Percentiles rank a stretch among this genome's conserved stretches.
Evolutionary conservation across 2,329 filamentous ascomycete genomes (phyloP).

Genomic region (Oidium heveae): DNA sequence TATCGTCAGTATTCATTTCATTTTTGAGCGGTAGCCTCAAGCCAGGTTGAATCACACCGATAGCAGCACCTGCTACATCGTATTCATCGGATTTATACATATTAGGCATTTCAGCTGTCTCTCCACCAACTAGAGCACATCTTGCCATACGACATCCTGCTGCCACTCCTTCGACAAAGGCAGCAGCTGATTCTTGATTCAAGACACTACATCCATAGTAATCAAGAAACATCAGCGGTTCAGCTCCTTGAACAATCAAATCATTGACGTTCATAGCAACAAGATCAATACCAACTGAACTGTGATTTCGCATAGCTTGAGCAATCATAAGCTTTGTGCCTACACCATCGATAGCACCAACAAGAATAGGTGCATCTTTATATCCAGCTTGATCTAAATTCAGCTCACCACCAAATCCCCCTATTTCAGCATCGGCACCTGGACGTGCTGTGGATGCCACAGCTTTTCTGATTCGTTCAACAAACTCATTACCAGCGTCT

Average conservation of each 20-base stretch:
- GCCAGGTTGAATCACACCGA: slow-evolving; percentile 51
- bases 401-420: slow-evolving; percentile 78
- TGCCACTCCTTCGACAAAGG: slow-evolving; percentile 81
- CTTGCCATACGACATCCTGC: slow-evolving; percentile 50
- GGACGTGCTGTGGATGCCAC: slow-evolving; percentile 67
- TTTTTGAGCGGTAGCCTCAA: slow-evolving; percentile 50
- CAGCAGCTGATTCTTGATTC: slow-evolving; percentile 47
- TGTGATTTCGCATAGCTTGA: slow-evolving; percentile 67
- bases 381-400: slow-evolving; percentile 56
- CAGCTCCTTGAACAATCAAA: slow-evolving; percentile 81
- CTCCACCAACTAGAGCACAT: slow-evolving; percentile 83
- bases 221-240: slow-evolving; percentile 89
- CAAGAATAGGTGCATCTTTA: slow-evolving; percentile 48
- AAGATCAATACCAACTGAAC: slow-evolving; percentile 86
- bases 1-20: slow-evolving; percentile 57
- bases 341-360: slow-evolving; percentile 90
- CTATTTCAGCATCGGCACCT: slow-evolving; percentile 79
- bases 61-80: slow-evolving; percentile 73
- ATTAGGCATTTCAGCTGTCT: slow-evolving; percentile 95
- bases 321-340: slow-evolving; percentile 95
- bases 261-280: slow-evolving; percentile 98
- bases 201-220: slow-evolving; percentile 90
- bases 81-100: slow-evolving; percentile 71
- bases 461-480: slow-evolving; percentile 67
- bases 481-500: slow-evolving; percentile 77